Evolutionary conservation across 768 basidiomycete genomes (phyloP).

Genomic region (Auricularia heimuer): DNA sequence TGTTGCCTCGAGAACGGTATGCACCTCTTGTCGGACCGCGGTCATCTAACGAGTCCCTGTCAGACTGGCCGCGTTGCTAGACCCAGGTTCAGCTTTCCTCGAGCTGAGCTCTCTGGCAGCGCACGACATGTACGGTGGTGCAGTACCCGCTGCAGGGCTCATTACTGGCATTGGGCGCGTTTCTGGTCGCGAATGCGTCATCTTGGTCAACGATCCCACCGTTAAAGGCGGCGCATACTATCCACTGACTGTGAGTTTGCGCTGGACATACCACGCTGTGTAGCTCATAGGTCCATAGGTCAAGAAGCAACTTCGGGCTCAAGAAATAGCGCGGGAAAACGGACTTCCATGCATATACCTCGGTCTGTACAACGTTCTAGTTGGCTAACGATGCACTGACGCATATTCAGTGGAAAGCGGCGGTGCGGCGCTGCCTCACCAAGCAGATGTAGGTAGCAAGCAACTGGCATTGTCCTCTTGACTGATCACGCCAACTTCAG

Average conservation of each 20-base stretch:
- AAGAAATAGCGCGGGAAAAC: slow-evolving; percentile 90
- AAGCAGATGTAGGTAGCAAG: slow-evolving; percentile 56
- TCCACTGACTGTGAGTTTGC: slow-evolving; percentile 56
- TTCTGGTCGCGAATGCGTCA: slow-evolving; percentile 71
- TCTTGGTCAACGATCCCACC: slow-evolving; percentile 91
- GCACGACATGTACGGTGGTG: slow-evolving; percentile 70
- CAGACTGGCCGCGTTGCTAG: slow-evolving; percentile 66
- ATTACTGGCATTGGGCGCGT: slow-evolving; percentile 80
- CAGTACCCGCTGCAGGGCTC: slow-evolving; percentile 79
- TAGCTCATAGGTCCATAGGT: slow-evolving; percentile 34
- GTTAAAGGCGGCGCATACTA: slow-evolving; percentile 92
- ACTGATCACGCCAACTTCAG: slow-evolving; percentile 18
- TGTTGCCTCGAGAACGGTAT: slow-evolving; percentile 74
- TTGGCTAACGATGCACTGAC: slow-evolving; percentile 6
- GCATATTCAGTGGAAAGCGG: slow-evolving; percentile 71
- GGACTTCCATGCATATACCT: slow-evolving; percentile 85
- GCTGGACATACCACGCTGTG: background rate
- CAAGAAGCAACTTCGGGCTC: slow-evolving; percentile 92
- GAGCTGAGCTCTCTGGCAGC: slow-evolving; percentile 83
- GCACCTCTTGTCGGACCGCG: slow-evolving; percentile 12
- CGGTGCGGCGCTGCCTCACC: slow-evolving; percentile 84
- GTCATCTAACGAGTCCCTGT: background rate
- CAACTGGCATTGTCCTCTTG: background rate
- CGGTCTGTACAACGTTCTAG: slow-evolving; percentile 39
- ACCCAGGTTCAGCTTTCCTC: slow-evolving; percentile 81